A percentile compares a stretch with the other conserved stretches of the same genome.
These are phyloP conservation scores for Coemansia sp. DNA, from an alignment of 192 early-diverging fungal species.

Conservation along the genomic window DNA sequence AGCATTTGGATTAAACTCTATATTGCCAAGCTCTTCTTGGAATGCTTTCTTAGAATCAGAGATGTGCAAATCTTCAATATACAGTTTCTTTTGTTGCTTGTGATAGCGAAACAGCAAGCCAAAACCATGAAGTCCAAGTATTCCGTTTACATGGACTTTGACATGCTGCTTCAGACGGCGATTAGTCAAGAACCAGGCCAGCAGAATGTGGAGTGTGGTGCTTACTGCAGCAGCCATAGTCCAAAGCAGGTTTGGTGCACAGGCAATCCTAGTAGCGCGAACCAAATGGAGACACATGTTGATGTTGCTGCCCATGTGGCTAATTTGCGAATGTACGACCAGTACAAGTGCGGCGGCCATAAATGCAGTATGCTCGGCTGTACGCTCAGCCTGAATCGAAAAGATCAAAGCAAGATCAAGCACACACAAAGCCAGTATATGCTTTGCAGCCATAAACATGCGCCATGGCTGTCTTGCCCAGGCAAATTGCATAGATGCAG, in stretches of 20 bases:
- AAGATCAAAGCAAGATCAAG: background rate
- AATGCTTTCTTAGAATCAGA: background rate
- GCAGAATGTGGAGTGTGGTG: too few species aligned
- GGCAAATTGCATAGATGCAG: background rate
- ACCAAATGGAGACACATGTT: background rate
- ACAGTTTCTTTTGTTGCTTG: background rate
- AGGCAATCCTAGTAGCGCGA: too few species aligned
- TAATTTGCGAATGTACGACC: background rate
- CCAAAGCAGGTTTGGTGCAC: too few species aligned
- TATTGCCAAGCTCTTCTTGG: background rate
- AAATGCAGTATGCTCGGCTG: background rate
- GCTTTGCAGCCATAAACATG: background rate
- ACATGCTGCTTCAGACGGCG: too few species aligned
- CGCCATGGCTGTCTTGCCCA: background rate
- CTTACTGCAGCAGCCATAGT: too few species aligned
- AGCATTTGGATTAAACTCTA: background rate
- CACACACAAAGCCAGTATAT: background rate
- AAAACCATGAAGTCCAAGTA: background rate
- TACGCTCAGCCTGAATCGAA: background rate
- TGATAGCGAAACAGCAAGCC: background rate
- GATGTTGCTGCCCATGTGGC: background rate
- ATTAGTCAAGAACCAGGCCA: too few species aligned
- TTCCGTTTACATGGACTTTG: background rate
- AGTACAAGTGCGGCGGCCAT: background rate
- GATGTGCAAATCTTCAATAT: background rate